Conservation (phyloP, 805 yeast genomes). For the Diddensiella caesifluorescens region DNA sequence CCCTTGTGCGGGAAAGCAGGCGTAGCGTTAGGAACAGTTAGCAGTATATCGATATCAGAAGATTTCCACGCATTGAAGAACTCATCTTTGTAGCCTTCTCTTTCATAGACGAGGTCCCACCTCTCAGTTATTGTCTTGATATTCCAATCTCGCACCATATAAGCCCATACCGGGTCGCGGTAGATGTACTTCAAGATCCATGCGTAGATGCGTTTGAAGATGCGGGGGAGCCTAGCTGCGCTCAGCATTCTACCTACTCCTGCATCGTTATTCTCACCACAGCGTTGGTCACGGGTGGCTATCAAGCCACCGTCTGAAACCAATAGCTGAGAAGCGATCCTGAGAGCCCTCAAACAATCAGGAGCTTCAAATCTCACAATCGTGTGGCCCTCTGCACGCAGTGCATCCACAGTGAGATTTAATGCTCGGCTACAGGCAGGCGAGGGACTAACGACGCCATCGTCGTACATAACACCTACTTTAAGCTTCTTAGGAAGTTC, state of each 20-base stretch:
- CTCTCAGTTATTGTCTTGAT: slow-evolving; percentile 33
- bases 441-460: slow-evolving; percentile 46
- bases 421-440: slow-evolving; percentile 43
- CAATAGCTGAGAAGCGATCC: slow-evolving; percentile 44
- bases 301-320: slow-evolving; percentile 33
- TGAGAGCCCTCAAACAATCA: slow-evolving; percentile 51
- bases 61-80: slow-evolving; percentile 34
- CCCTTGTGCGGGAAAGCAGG: slow-evolving; percentile 40
- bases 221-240: slow-evolving; percentile 33
- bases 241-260: slow-evolving; percentile 33
- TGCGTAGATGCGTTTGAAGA: slow-evolving; percentile 33
- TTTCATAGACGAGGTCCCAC: slow-evolving; percentile 33
- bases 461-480: slow-evolving; percentile 45
- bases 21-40: slow-evolving; percentile 40
- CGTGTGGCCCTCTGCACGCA: slow-evolving; percentile 42
- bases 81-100: slow-evolving; percentile 34
- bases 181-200: slow-evolving; percentile 31
- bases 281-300: slow-evolving; percentile 23
- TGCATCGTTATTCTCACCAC: slow-evolving; percentile 34
- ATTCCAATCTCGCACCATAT: slow-evolving; percentile 33
- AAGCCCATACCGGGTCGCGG: slow-evolving; percentile 37
- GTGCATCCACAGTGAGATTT: slow-evolving; percentile 36
- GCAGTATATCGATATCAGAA: slow-evolving; percentile 34
- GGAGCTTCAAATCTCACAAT: slow-evolving; percentile 44
- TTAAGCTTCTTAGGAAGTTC: slow-evolving; percentile 39